A percentile compares a stretch with the other conserved stretches of the same genome.
Conservation (phyloP, 768 basidiomycete genomes). For the Pleurotus tuber-regium region DNA sequence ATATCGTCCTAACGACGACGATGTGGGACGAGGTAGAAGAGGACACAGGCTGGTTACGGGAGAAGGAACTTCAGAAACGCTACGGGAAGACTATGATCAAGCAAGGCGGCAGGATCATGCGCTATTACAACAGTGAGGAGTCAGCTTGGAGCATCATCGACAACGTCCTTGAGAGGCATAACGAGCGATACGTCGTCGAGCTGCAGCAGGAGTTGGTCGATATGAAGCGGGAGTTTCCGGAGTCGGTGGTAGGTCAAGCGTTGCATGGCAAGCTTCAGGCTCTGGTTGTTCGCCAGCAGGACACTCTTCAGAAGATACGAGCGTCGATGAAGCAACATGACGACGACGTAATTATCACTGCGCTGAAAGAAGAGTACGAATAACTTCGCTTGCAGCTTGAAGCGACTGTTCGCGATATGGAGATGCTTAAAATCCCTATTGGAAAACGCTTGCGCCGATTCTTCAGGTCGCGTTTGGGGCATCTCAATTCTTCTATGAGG, state of each 20-base stretch:
- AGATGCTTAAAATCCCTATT: conserved; percentile 5
- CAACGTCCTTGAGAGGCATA: not conserved
- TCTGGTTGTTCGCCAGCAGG: conserved; percentile 14
- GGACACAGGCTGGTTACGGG: conserved; percentile 1
- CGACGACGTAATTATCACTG: conserved; percentile 4
- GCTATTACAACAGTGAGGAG: conserved; percentile 5
- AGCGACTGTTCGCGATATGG: conserved; percentile 10
- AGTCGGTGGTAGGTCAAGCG: conserved; percentile 16
- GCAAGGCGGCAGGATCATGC: conserved; percentile 1
- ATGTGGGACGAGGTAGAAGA: conserved; percentile 13
- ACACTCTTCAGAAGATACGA: conserved; percentile 12
- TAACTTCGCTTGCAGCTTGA: conserved; percentile 9
- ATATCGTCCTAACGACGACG: conserved; percentile 13
- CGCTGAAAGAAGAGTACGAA: conserved; percentile 12
- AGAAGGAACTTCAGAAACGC: conserved; percentile 5
- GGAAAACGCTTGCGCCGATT: conserved; percentile 10
- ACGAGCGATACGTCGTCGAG: conserved; percentile 12
- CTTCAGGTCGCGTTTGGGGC: conserved; percentile 2
- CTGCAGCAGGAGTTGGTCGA: conserved; percentile 17
- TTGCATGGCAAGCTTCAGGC: conserved; percentile 13
- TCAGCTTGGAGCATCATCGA: conserved; percentile 14
- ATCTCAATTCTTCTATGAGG: too few relatives aligned
- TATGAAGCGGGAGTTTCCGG: conserved; percentile 14
- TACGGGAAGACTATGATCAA: conserved; percentile 10
- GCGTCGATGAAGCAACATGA: conserved; percentile 6